Percentiles rank a stretch among this genome's conserved stretches.
Evolutionary conservation across 2,329 filamentous ascomycete genomes (phyloP).

Genomic region (Trichoderma sp.): DNA sequence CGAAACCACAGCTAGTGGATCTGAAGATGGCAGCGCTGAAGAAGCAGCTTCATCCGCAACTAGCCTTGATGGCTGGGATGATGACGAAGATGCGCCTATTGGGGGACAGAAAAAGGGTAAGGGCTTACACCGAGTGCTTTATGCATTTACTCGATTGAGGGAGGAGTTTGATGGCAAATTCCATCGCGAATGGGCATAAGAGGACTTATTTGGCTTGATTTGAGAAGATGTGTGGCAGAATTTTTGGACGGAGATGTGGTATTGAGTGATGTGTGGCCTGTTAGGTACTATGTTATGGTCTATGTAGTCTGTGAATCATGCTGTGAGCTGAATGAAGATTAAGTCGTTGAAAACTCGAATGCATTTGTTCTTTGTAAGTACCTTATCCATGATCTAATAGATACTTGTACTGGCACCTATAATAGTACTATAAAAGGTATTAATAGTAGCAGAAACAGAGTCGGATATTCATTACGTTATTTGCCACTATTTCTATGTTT

Average conservation of each 20-base stretch:
- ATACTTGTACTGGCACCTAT: neutral
- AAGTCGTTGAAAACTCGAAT: neutral
- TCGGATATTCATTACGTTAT: too few species aligned
- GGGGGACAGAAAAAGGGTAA: constrained; percentile 39
- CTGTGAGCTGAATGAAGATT: neutral
- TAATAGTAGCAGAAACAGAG: too few species aligned
- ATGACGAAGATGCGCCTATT: neutral
- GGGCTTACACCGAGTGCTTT: constrained; percentile 58
- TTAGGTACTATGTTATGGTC: neutral
- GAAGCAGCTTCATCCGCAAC: constrained; percentile 24
- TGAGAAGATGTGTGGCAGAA: neutral
- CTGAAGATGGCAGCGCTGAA: constrained; percentile 5
- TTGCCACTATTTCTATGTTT: too few species aligned
- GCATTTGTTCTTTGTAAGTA: neutral
- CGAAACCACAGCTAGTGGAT: neutral
- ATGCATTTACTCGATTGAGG: constrained; percentile 59
- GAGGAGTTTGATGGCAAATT: constrained; percentile 66
- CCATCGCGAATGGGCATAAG: constrained; percentile 55
- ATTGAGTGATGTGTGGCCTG: neutral
- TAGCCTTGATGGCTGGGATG: constrained; percentile 22
- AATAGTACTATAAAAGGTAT: too few species aligned
- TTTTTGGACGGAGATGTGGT: neutral
- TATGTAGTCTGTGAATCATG: neutral
- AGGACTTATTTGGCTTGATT: neutral
- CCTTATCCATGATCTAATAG: neutral